These are phyloP conservation scores for Lablab purpureus DNA, from an alignment of 306 rosid species.

Conservation along the genomic window DNA sequence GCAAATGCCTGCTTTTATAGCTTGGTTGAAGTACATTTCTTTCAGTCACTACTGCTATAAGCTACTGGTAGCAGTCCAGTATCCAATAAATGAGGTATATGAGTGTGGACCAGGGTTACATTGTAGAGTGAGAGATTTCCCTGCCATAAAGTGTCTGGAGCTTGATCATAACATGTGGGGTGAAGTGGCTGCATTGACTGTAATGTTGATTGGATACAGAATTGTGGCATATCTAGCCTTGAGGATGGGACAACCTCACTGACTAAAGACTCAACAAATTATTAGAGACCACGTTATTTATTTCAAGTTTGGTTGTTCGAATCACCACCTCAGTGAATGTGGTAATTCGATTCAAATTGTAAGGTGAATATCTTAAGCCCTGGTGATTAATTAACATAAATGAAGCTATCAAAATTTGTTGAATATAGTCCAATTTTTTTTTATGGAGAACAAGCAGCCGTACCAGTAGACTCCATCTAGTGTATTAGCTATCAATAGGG, in stretches of 20 bases:
- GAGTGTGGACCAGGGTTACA: constrained; percentile 60
- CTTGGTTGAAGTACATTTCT: constrained; percentile 86
- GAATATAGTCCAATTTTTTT: constrained; percentile 16
- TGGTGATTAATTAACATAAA: constrained; percentile 46
- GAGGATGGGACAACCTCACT: constrained; percentile 70
- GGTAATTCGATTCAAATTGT: constrained; percentile 47
- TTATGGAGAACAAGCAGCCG: constrained; percentile 26
- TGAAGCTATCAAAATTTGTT: constrained; percentile 36
- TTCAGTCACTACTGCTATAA: constrained; percentile 81
- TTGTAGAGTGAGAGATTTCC: constrained; percentile 69
- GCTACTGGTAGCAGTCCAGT: constrained; percentile 83
- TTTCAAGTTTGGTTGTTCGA: constrained; percentile 36
- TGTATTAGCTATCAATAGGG: constrained; percentile 31
- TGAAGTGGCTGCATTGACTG: constrained; percentile 76
- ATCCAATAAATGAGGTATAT: constrained; percentile 64
- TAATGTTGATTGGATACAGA: constrained; percentile 84
- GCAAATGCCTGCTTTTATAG: constrained; percentile 76
- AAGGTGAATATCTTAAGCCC: constrained; percentile 24
- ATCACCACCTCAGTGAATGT: constrained; percentile 31
- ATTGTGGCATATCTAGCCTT: constrained; percentile 78
- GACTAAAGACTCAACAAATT: constrained; percentile 47
- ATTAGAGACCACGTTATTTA: constrained; percentile 42
- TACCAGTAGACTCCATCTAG: not conserved
- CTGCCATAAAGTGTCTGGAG: constrained; percentile 66
- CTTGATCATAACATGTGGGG: constrained; percentile 65